A percentile compares a stretch with the other conserved stretches of the same genome.
These are phyloP conservation scores for Sungouiozyma ichnusensis DNA, from an alignment of 805 yeast species.

Conservation along the genomic window DNA sequence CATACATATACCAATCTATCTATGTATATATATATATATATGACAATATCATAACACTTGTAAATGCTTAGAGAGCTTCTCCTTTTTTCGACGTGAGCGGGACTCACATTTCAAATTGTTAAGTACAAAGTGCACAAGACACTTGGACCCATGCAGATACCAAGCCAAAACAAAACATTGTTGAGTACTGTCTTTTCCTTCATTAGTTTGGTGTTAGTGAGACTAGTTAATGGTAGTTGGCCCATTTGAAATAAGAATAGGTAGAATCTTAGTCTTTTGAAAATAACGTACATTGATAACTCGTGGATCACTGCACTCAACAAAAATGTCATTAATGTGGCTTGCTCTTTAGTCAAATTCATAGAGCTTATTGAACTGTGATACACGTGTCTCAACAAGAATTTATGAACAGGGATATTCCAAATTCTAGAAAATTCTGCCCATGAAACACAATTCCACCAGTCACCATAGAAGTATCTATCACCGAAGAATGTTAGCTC, in stretches of 20 bases:
- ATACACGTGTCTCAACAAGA: conserved; percentile 84
- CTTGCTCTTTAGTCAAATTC: conserved; percentile 50
- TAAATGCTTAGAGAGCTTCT: not conserved
- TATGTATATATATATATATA: conserved; percentile 3
- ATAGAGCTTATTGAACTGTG: conserved; percentile 78
- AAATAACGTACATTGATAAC: conserved; percentile 81
- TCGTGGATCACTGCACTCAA: conserved; percentile 83
- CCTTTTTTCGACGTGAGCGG: not conserved
- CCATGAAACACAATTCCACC: conserved; percentile 98
- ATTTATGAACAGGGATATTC: conserved; percentile 90
- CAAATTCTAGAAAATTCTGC: conserved; percentile 86
- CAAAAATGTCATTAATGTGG: conserved; percentile 69
- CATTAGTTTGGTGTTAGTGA: conserved; percentile 52
- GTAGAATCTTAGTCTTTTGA: conserved; percentile 71
- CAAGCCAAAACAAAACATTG: conserved; percentile 81
- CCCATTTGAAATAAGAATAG: conserved; percentile 72
- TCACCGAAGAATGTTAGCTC: conserved; percentile 83
- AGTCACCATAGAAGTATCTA: conserved; percentile 85
- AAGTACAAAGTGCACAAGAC: conserved; percentile 76
- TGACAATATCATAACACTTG: not conserved
- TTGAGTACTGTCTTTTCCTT: conserved; percentile 52
- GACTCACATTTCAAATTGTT: conserved; percentile 25
- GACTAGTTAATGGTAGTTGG: conserved; percentile 68
- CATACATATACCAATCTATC: not conserved
- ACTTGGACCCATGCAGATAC: conserved; percentile 84